Conservation (phyloP, 192 early-diverging fungal genomes). For the Phlyctochytrium planicorne region DNA sequence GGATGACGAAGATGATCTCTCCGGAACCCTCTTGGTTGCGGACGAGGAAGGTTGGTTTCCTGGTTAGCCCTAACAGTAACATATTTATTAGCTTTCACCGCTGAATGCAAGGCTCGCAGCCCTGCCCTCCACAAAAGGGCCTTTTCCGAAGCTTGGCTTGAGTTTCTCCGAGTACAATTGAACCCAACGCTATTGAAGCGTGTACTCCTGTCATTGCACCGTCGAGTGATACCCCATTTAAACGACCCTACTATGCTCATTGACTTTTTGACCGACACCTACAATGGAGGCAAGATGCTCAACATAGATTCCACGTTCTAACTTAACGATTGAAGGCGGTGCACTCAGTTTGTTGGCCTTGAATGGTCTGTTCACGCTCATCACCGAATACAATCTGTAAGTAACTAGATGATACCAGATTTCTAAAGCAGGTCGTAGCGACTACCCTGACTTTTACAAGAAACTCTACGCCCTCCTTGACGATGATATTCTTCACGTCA, state of each 20-base stretch:
- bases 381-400: constrained; percentile 91
- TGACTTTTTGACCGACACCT: constrained; percentile 91
- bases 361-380: constrained; percentile 94
- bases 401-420: constrained; percentile 20
- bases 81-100: too few species aligned
- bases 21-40: constrained; percentile 10
- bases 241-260: constrained; percentile 73
- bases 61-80: too few species aligned
- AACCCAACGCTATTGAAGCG: constrained; percentile 75
- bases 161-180: constrained; percentile 70
- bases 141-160: constrained; percentile 82
- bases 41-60: too few species aligned
- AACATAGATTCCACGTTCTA: not conserved
- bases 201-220: constrained; percentile 79
- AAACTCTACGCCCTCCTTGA: constrained; percentile 94
- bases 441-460: constrained; percentile 97
- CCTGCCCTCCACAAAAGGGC: constrained; percentile 67
- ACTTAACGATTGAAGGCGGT: constrained; percentile 59
- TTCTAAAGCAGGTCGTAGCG: constrained; percentile 43
- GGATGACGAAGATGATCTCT: too few species aligned
- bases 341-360: constrained; percentile 87
- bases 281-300: constrained; percentile 62
- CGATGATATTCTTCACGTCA: constrained; percentile 84
- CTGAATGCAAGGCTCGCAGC: too few species aligned
- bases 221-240: constrained; percentile 87